phyloP scores from a whole-genome alignment of 2,329 filamentous ascomycete genomes.

The Fusarium odoratissimum region DNA sequence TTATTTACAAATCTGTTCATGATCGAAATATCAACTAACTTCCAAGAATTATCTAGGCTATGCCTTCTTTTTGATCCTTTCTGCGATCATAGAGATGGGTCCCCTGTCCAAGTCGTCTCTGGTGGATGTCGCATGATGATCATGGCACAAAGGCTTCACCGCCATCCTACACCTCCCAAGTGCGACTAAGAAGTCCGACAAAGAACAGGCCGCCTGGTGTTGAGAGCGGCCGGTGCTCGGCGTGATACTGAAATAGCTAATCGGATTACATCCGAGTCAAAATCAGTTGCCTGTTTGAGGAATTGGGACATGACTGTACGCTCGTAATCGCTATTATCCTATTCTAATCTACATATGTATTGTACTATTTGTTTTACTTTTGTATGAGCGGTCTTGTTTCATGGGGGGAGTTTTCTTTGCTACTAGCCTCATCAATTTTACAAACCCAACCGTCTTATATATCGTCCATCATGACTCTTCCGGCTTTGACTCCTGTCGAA shows the following conservation, averaged over 20 bases:
- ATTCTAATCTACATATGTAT: not conserved
- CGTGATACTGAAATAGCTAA: not conserved
- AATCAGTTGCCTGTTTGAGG: not conserved
- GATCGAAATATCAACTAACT: not conserved
- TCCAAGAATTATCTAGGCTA: slow-evolving; percentile 7
- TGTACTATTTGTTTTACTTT: not conserved
- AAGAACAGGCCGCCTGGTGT: not conserved
- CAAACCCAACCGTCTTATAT: not conserved
- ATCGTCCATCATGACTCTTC: slow-evolving; percentile 26
- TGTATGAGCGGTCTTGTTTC: not conserved
- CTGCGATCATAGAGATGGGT: slow-evolving; percentile 22
- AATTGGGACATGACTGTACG: not conserved
- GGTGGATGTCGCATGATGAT: slow-evolving; percentile 38
- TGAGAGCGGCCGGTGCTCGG: not conserved
- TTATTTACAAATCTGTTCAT: not conserved
- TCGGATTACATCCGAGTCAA: slow-evolving; percentile 10
- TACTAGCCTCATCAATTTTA: not conserved
- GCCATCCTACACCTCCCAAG: slow-evolving; percentile 34
- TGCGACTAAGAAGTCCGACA: not conserved
- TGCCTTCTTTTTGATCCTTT: slow-evolving; percentile 22
- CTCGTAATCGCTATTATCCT: slow-evolving; percentile 6
- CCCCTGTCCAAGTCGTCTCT: slow-evolving; percentile 26
- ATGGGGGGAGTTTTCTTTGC: not conserved
- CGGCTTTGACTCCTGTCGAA: slow-evolving; percentile 6
- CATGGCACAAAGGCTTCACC: slow-evolving; percentile 36